A percentile compares a stretch with the other conserved stretches of the same genome.
Evolutionary conservation across 2,329 filamentous ascomycete species (phyloP).

Genomic region (Hymenoscyphus linearis): DNA sequence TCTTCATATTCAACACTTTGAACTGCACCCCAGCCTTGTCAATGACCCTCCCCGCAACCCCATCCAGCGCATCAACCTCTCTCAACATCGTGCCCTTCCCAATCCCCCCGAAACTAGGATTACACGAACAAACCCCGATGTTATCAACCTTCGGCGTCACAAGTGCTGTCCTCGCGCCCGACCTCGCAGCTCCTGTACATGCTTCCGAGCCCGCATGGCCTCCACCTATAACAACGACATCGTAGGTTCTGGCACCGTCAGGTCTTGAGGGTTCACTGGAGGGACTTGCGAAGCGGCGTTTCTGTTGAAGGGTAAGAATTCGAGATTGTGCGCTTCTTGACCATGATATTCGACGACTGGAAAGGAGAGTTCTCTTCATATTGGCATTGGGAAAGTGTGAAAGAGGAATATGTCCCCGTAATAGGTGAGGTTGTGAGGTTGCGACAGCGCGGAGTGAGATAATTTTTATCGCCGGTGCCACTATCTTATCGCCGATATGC

Average conservation of each 20-base stretch:
- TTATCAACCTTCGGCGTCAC: conserved; percentile 86
- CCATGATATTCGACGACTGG: conserved; percentile 8
- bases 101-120: conserved; percentile 96
- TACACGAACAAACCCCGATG: conserved; percentile 92
- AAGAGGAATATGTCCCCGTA: not conserved
- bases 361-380: conserved; percentile 22
- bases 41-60: conserved; percentile 79
- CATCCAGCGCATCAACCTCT: conserved; percentile 92
- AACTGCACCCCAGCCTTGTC: conserved; percentile 97
- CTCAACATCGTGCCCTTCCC: conserved; percentile 95
- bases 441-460: not conserved
- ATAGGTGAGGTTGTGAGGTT: not conserved
- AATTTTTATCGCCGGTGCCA: not conserved
- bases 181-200: conserved; percentile 80
- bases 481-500: not conserved
- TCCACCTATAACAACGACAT: conserved; percentile 93
- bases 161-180: conserved; percentile 82
- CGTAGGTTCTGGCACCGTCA: conserved; percentile 45
- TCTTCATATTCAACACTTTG: conserved; percentile 77
- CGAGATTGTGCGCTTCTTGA: conserved; percentile 8
- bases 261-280: not conserved
- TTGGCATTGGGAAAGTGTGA: conserved; percentile 20
- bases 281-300: conserved; percentile 22
- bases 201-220: conserved; percentile 95
- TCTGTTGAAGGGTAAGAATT: conserved; percentile 9